These are phyloP conservation scores for Cyberlindnera amylophila DNA, from an alignment of 805 yeast species.

Conservation along the genomic window DNA sequence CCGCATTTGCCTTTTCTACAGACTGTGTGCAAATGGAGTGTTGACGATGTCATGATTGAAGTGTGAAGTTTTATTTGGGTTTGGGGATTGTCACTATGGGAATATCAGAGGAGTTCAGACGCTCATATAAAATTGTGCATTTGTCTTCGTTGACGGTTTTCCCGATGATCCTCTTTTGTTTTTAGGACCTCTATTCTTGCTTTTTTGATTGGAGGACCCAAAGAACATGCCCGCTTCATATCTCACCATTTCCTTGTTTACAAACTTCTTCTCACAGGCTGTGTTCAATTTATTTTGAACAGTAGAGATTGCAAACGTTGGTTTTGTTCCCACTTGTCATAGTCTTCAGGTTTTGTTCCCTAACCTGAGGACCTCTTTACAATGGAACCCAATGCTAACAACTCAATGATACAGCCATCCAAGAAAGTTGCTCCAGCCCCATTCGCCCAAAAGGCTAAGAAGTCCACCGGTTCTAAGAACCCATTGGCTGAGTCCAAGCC, in stretches of 20 bases:
- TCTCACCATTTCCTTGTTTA: conserved; percentile 8
- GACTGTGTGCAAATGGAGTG: conserved; percentile 20
- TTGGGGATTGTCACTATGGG: neutral
- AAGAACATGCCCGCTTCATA: neutral
- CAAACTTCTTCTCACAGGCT: conserved; percentile 21
- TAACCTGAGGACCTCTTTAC: no score
- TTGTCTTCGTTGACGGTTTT: conserved; percentile 1
- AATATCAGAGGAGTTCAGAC: conserved; percentile 1
- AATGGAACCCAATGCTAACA: conserved; percentile 26
- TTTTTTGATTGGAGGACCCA: neutral
- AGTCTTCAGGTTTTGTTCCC: neutral
- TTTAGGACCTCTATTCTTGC: neutral
- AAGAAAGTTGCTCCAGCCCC: conserved; percentile 98
- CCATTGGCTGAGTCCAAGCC: conserved; percentile 89
- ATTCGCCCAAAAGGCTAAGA: conserved; percentile 71
- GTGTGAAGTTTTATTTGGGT: neutral
- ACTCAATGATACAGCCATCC: conserved; percentile 45
- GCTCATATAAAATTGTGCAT: no score
- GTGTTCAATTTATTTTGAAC: conserved; percentile 6
- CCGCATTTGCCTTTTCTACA: conserved; percentile 16
- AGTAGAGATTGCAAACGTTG: conserved; percentile 7
- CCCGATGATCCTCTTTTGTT: neutral
- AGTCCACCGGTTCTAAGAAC: conserved; percentile 62
- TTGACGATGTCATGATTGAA: conserved; percentile 26
- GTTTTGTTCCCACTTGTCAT: conserved; percentile 5